Evolutionary conservation across 2,329 filamentous ascomycete species (phyloP).

Genomic region (Penicillium sp.): DNA sequence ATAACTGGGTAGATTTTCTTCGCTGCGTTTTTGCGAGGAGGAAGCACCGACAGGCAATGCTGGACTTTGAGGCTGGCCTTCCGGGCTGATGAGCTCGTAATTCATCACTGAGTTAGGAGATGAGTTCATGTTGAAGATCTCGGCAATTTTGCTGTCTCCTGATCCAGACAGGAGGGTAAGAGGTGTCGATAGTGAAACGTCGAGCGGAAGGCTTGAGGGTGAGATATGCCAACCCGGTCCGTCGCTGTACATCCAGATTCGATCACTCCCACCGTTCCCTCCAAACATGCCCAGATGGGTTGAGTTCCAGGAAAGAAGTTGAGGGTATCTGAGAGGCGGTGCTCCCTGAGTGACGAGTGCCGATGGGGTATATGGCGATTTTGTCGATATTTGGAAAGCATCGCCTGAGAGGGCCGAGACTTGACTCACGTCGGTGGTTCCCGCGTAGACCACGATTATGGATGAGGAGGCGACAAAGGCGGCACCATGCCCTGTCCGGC

Average conservation of each 20-base stretch:
- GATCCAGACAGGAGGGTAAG: constrained; percentile 62
- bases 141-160: constrained; percentile 71
- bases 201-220: constrained; percentile 56
- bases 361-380: constrained; percentile 57
- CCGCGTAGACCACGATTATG: constrained; percentile 74
- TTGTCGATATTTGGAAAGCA: constrained; percentile 67
- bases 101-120: constrained; percentile 71
- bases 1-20: constrained; percentile 68
- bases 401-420: constrained; percentile 53
- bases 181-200: constrained; percentile 56
- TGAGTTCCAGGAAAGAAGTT: constrained; percentile 68
- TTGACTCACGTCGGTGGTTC: constrained; percentile 61
- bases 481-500: constrained; percentile 68
- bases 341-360: constrained; percentile 53
- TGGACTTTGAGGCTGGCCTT: constrained; percentile 47
- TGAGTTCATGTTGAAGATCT: constrained; percentile 68
- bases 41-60: constrained; percentile 45
- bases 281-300: constrained; percentile 68
- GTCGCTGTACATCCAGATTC: constrained; percentile 66
- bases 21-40: constrained; percentile 28
- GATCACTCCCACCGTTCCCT: constrained; percentile 59
- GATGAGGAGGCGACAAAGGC: constrained; percentile 65
- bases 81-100: constrained; percentile 58
- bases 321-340: constrained; percentile 60
- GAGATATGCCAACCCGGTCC: constrained; percentile 59